These are phyloP conservation scores for Mimosa pudica DNA, from an alignment of 306 rosid genomes.

Conservation along the genomic window DNA sequence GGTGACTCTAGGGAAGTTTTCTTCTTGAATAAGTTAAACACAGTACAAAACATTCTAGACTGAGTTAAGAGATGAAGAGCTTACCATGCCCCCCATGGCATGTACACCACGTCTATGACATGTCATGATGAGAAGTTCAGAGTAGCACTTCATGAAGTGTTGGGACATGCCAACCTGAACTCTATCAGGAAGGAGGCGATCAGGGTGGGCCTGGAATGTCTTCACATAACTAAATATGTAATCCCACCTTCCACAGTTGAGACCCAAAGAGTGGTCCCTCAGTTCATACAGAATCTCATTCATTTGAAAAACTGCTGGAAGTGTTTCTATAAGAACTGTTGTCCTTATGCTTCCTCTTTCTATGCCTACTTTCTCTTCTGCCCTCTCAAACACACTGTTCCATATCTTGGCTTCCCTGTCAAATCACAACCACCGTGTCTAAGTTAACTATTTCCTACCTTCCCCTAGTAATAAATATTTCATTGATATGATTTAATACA, in stretches of 20 bases:
- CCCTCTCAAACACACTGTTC: conserved; percentile 84
- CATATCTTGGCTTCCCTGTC: conserved; percentile 90
- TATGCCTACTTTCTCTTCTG: conserved; percentile 72
- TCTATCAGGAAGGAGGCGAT: conserved; percentile 83
- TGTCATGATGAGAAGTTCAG: conserved; percentile 83
- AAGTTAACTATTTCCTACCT: not conserved
- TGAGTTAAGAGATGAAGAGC: not conserved
- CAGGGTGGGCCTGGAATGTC: conserved; percentile 80
- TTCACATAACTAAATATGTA: conserved; percentile 94
- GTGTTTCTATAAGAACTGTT: conserved; percentile 87
- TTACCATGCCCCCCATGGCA: conserved; percentile 98
- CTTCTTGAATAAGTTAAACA: not conserved
- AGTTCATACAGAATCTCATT: conserved; percentile 86
- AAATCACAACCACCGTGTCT: conserved; percentile 16
- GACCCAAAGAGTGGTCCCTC: conserved; percentile 82
- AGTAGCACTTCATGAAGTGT: conserved; percentile 88
- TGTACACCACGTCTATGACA: conserved; percentile 88
- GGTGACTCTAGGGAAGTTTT: not conserved
- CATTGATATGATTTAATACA: not conserved
- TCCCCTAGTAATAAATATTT: too few relatives aligned
- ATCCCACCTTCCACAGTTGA: conserved; percentile 98
- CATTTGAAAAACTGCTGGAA: conserved; percentile 94
- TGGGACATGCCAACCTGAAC: conserved; percentile 88
- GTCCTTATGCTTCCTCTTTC: conserved; percentile 92
- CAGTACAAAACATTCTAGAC: not conserved